A percentile compares a stretch with the other conserved stretches of the same genome.
These are phyloP conservation scores for Gymnopilus dilepis DNA, from an alignment of 768 basidiomycete genomes.

Conservation along the genomic window DNA sequence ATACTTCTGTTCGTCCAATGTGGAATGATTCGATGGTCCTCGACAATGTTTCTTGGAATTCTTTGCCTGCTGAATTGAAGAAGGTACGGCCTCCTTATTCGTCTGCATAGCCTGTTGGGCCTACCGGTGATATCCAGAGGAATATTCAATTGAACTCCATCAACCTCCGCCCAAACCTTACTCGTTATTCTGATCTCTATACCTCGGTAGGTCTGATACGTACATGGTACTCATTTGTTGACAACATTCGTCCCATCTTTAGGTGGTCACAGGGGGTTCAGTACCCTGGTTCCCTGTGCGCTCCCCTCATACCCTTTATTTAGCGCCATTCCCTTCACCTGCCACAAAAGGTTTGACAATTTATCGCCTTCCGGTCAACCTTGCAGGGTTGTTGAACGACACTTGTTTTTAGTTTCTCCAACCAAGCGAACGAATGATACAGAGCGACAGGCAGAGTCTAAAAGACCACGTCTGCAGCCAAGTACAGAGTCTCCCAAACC, in stretches of 20 bases:
- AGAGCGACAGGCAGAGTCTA: constrained; percentile 50
- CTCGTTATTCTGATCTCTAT: constrained; percentile 57
- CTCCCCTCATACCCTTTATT: constrained; percentile 47
- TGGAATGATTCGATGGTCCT: constrained; percentile 55
- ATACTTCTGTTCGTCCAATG: constrained; percentile 55
- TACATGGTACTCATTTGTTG: constrained; percentile 20
- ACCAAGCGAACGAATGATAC: constrained; percentile 52
- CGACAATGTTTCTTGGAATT: constrained; percentile 64
- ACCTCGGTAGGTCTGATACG: constrained; percentile 39
- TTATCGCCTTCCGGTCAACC: not conserved
- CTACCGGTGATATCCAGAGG: constrained; percentile 43
- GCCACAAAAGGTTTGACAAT: constrained; percentile 29
- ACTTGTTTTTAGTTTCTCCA: constrained; percentile 27
- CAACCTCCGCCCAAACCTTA: constrained; percentile 45
- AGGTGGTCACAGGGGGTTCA: constrained; percentile 28
- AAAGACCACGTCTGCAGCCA: constrained; percentile 44
- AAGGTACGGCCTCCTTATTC: constrained; percentile 46
- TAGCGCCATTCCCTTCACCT: constrained; percentile 52
- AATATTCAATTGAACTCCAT: constrained; percentile 64
- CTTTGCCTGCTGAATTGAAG: constrained; percentile 61
- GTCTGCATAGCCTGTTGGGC: not conserved
- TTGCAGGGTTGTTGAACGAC: not conserved
- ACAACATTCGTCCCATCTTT: not conserved
- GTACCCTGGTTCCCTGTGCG: constrained; percentile 63
- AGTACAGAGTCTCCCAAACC: constrained; percentile 26